Evolutionary conservation across 345 rosid genomes (phyloP).

Genomic region (Sapria himalayana): DNA sequence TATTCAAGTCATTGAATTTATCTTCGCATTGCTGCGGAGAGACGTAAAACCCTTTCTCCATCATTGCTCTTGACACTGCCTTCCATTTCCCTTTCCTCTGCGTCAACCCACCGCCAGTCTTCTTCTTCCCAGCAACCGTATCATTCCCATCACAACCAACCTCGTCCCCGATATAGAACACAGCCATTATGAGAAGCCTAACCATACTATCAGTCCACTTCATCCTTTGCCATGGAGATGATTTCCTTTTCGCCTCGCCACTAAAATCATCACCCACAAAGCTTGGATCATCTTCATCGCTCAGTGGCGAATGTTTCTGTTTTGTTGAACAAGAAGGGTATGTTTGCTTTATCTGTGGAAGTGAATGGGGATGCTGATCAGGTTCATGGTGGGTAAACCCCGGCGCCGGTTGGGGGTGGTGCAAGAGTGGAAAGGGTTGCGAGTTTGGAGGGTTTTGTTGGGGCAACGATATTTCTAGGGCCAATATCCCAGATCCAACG

Average conservation of each 20-base stretch:
- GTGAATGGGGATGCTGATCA: constrained; percentile 16
- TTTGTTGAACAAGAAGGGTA: constrained; percentile 23
- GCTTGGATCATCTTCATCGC: constrained; percentile 63
- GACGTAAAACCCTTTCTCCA: constrained; percentile 89
- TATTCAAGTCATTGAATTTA: constrained; percentile 86
- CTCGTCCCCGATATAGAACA: constrained; percentile 82
- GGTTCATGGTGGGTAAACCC: constrained; percentile 21
- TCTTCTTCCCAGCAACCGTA: constrained; percentile 29
- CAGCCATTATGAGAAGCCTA: constrained; percentile 61
- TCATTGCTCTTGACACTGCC: constrained; percentile 82
- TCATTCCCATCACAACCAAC: constrained; percentile 39
- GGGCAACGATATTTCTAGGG: constrained; percentile 48
- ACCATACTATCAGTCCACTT: constrained; percentile 97
- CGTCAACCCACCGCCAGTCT: constrained; percentile 28
- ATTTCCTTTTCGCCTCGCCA: constrained; percentile 33
- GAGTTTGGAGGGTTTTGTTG: constrained; percentile 27
- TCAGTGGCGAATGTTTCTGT: constrained; percentile 34
- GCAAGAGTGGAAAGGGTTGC: constrained; percentile 22
- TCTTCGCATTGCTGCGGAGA: constrained; percentile 98
- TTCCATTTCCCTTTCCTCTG: constrained; percentile 99
- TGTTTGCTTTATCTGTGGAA: constrained; percentile 21
- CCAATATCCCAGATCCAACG: constrained; percentile 50
- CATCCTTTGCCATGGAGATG: constrained; percentile 92
- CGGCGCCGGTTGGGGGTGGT: constrained; percentile 36
- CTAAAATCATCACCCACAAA: constrained; percentile 30